Conservation (phyloP, 2,329 filamentous ascomycete species). For the Septoria linicola region DNA sequence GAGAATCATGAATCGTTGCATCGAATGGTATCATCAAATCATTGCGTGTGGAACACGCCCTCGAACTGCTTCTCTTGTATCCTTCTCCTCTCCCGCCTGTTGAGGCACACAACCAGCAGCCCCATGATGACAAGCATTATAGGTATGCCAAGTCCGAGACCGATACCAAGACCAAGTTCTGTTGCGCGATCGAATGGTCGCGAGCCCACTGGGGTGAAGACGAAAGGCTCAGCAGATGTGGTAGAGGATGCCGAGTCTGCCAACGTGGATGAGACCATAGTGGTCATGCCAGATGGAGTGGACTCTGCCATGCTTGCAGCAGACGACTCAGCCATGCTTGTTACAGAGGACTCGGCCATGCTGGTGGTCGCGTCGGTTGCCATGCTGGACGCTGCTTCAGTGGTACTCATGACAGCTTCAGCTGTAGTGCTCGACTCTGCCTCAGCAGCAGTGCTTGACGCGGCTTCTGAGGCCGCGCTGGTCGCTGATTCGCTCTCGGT, state of each 20-base stretch:
- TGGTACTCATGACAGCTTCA: slow-evolving; percentile 1
- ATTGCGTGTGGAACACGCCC: slow-evolving; percentile 4
- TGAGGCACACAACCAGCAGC: slow-evolving; percentile 1
- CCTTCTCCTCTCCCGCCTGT: slow-evolving; percentile 4
- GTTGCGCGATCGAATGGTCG: slow-evolving; percentile 3
- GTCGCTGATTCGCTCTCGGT: background rate
- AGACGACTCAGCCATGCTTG: background rate
- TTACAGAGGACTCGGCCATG: too few species aligned
- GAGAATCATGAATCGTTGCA: slow-evolving; percentile 5
- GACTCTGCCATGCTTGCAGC: slow-evolving; percentile 1
- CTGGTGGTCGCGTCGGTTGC: too few species aligned
- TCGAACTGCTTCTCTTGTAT: slow-evolving; percentile 8
- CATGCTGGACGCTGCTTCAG: slow-evolving; percentile 1
- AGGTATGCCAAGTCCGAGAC: slow-evolving; percentile 13
- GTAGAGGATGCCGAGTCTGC: slow-evolving; percentile 5
- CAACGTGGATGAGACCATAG: background rate
- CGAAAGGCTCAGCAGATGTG: slow-evolving; percentile 1
- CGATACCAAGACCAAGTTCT: slow-evolving; percentile 14
- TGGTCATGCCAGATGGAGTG: slow-evolving; percentile 4
- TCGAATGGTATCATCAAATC: background rate
- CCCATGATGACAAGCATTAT: slow-evolving; percentile 5
- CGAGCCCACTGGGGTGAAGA: slow-evolving; percentile 3
- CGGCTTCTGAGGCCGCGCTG: background rate
- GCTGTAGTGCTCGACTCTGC: background rate
- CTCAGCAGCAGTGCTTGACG: slow-evolving; percentile 1